phyloP scores from a whole-genome alignment of 2,329 filamentous ascomycete genomes.

The Pseudopyricularia cyperi region DNA sequence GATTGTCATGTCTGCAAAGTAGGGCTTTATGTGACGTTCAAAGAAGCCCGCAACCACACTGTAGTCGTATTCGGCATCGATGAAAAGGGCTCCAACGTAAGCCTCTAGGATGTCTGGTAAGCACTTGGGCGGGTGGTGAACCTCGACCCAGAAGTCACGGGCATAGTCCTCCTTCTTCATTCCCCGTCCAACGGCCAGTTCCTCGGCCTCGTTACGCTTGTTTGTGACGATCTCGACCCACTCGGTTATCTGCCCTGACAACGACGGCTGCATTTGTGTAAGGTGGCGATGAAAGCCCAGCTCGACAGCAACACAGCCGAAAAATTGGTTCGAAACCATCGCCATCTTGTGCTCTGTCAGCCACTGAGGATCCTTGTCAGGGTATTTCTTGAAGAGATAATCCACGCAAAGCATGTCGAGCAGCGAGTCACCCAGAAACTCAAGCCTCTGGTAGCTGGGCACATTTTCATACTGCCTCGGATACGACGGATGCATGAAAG shows the following conservation, averaged over 20 bases:
- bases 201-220: slow-evolving; percentile 20
- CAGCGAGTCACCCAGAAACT: slow-evolving; percentile 83
- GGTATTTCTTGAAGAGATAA: slow-evolving; percentile 65
- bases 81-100: slow-evolving; percentile 79
- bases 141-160: slow-evolving; percentile 57
- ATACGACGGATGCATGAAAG: slow-evolving; percentile 80
- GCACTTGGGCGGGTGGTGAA: slow-evolving; percentile 53
- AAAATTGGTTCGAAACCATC: slow-evolving; percentile 96
- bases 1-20: slow-evolving; percentile 69
- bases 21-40: slow-evolving; percentile 55
- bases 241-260: slow-evolving; percentile 32
- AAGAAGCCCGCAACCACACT: slow-evolving; percentile 65
- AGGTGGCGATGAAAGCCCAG: slow-evolving; percentile 69
- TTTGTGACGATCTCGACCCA: slow-evolving; percentile 45
- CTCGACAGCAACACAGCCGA: slow-evolving; percentile 67
- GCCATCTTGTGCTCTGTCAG: slow-evolving; percentile 97
- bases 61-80: slow-evolving; percentile 76
- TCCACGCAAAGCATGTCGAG: slow-evolving; percentile 79
- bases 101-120: slow-evolving; percentile 83
- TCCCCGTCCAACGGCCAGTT: slow-evolving; percentile 18
- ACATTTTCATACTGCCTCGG: slow-evolving; percentile 62
- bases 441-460: slow-evolving; percentile 79
- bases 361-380: slow-evolving; percentile 82
- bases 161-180: slow-evolving; percentile 25
- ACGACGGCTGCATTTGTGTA: slow-evolving; percentile 32